Evolutionary conservation across 306 rosid genomes (phyloP), one percentile per base, ranked within the genome.

Genomic region (Gillenia trifoliata): DNA sequence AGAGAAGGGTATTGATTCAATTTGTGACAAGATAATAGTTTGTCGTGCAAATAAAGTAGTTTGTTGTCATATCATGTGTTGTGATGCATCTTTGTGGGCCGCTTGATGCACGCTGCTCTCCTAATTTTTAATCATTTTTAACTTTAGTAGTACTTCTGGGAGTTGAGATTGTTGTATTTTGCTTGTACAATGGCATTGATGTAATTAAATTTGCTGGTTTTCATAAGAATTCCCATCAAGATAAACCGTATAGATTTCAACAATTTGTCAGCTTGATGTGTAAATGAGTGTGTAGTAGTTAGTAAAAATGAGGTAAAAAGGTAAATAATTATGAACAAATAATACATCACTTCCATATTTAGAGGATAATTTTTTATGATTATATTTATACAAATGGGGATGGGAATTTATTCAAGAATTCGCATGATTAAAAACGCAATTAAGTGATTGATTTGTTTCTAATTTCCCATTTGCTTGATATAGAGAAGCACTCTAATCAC

Each of bases 101-200:
- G 67, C n/a, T 63, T 63, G 67, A 71, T 71, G 52, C 65, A 71
- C 65, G n/a, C n/a, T n/a, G 65, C 55, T 11, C 22, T 31, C 54
- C 65, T 13, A 13, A 33, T 9, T 69, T 69, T 69, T 19, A 29
- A 50, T 69, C 6, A 50, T 49, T 69, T 57, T 69, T 30, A 55
- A 68, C 17, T 68, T 25, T 2, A 16, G 28, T 45, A 8, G 19
- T 50, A 19, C 22, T 50, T n/a, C n/a, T 16, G 56, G 9, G 11
- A 38, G 41, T 38, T 38, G 8, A 38, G 11, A 38, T 38, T 38
- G 41, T n/a, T n/a, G n/a, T n/a, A n/a, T n/a, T n/a, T n/a, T n/a
- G n/a, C n/a, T n/a, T n/a, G n/a, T n/a, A n/a, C n/a, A n/a, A n/a
- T n/a, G n/a, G n/a, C n/a, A n/a, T n/a, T n/a, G n/a, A n/a, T n/a